Percentiles rank a stretch among this genome's conserved stretches.
phyloP scores from a whole-genome alignment of 331 rosid species.

The Acacia pycnantha region DNA sequence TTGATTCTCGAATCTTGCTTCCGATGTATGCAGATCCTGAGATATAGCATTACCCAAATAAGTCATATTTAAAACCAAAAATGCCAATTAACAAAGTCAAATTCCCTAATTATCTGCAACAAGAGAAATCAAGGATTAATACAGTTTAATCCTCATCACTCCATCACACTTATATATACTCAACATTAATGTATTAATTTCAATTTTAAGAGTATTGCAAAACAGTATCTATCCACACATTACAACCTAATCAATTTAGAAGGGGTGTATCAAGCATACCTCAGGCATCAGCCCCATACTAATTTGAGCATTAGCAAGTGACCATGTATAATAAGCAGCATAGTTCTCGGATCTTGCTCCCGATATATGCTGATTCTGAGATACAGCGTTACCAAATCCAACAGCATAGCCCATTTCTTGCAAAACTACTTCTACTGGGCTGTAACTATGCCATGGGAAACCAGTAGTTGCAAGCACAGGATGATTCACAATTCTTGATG shows the following conservation, averaged over 20 bases:
- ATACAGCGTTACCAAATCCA: neutral
- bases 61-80: constrained; percentile 3
- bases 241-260: neutral
- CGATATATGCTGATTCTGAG: neutral
- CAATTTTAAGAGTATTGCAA: neutral
- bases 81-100: neutral
- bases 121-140: neutral
- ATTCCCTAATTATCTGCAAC: neutral
- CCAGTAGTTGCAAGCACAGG: neutral
- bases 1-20: neutral
- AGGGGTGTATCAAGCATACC: constrained; percentile 9
- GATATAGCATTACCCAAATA: neutral
- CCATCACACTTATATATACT: neutral
- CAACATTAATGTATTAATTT: neutral
- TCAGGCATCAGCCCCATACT: neutral
- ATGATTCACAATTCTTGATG: neutral
- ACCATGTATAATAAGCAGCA: neutral
- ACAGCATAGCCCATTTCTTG: neutral
- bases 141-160: neutral
- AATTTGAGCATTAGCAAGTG: neutral
- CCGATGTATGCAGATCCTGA: neutral
- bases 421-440: neutral
- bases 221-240: neutral
- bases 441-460: neutral
- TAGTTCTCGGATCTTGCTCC: neutral